Conservation (phyloP, 2,329 filamentous ascomycete species). For the Cladophialophora chaetospira region DNA sequence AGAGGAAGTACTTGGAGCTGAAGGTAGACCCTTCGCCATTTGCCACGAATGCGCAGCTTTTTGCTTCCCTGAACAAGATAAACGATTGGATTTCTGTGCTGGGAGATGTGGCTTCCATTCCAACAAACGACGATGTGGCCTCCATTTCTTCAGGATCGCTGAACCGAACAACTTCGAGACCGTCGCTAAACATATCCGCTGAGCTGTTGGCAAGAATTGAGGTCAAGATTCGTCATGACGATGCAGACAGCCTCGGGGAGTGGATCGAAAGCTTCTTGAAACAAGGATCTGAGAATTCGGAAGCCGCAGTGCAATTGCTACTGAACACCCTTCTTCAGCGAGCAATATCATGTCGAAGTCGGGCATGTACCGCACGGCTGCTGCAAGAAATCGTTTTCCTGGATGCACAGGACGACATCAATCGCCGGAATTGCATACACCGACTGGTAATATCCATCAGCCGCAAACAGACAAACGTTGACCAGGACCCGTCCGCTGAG, state of each 20-base stretch:
- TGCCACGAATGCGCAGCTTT: conserved; percentile 69
- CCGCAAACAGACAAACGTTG: conserved; percentile 63
- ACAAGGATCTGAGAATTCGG: conserved; percentile 22
- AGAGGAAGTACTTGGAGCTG: conserved; percentile 82
- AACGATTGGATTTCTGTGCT: conserved; percentile 90
- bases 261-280: conserved; percentile 21
- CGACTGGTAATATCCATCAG: conserved; percentile 90
- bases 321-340: conserved; percentile 48
- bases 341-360: conserved; percentile 71
- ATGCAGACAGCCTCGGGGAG: conserved; percentile 51
- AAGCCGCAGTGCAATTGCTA: conserved; percentile 37
- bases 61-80: conserved; percentile 65
- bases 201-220: conserved; percentile 71
- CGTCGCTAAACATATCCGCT: conserved; percentile 70
- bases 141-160: conserved; percentile 65
- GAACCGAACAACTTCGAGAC: conserved; percentile 73
- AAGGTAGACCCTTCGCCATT: conserved; percentile 90
- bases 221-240: conserved; percentile 69
- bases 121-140: conserved; percentile 47
- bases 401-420: conserved; percentile 88
- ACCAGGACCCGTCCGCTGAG: conserved; percentile 55
- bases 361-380: conserved; percentile 69
- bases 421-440: conserved; percentile 90
- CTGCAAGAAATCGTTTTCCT: conserved; percentile 69
- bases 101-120: conserved; percentile 64